Evolutionary conservation across 139 green algal species (phyloP), one percentile per base, ranked within the genome.

Genomic region (Micromonas commoda): DNA sequence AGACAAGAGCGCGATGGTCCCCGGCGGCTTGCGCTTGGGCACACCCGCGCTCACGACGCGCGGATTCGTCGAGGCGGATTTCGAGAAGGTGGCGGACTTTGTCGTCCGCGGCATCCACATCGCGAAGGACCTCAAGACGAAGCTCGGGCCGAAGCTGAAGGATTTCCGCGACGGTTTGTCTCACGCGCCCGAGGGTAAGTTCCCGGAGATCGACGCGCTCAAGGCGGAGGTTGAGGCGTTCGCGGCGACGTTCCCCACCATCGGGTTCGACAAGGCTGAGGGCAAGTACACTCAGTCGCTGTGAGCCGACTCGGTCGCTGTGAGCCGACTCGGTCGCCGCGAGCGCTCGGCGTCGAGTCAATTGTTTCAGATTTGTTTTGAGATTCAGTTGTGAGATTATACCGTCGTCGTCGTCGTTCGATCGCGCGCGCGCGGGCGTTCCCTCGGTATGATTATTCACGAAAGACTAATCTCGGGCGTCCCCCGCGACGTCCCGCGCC

Each of bases 251-350:
- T 99, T 99, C 88, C 93, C 93, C 53, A 98, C 95, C 13, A 93
- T 99, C 61, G 95, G 93, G 19, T 99, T 99, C 82, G 94, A 98
- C 83, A 97, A 97, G 89, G 77, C 76, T 13, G 64, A 81, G 33
- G 98, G 98, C 94, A 68, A 81, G 76, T 81, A 81, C 66, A 75
- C 71, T 64, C 26, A 75, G 31, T 68, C 21, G 21, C 5, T 81
- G 24, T 68, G 35, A 77, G 35, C 29, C n/a, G n/a, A 75, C 71
- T 64, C 26, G 67, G 31, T 68, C 21, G 21, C 5, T 81, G 24
- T 68, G 35, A 77, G 35, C 29, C n/a, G n/a, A 75, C 71, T 64
- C 26, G 67, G 31, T 68, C 21, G 21, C 5, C 76, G 24, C 51
- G 35, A 77, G 35, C 29, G n/a, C n/a, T n/a, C n/a, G n/a, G n/a